Base-by-base conservation (phyloP, 2,329 filamentous ascomycete genomes). In the Elsinoe perseae region DNA sequence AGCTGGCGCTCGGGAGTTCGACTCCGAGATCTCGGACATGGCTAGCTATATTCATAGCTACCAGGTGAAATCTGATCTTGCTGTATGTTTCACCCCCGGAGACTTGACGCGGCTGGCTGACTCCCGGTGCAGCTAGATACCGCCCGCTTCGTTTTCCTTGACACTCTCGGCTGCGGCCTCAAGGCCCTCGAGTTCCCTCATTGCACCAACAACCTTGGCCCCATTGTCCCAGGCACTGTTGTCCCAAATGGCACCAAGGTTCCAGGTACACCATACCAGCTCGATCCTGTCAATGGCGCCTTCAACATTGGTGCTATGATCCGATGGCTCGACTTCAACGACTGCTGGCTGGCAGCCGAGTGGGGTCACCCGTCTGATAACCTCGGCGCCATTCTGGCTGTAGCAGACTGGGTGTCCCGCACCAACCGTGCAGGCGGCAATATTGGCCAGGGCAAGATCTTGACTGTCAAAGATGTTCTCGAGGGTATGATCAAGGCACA, bases 221-320 rank as follows among this genome's bases (percentile, higher is more conserved):
- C 93, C 54, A 80, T 92, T 63, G 92, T 98, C 52, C 84, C 88
- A 59, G 93, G 92, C 65, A 96, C 93, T 54, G 75, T 85, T 44
- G 92, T 97, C 56, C 92, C 93, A 69, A 91, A 95, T 69, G 93
- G 93, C 63, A 86, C 89, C 66, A 89, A 85, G 70, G 89, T 98
- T 43, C 89, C 88, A 38, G 93, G 93, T 62, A 97, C 93, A 28
- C 83, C 87, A 64, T 97, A 92, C 77, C 86, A 95, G 75, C 84
- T 98, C 64, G 93, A 97, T 72, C 93, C 93, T 36, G 84, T 97
- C 70, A 92, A 92, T 67, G 93, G 86, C 61, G 93, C 93, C 62
- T 97, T 98, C 83, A 97, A 97, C 80, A 97, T 98, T 66, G 93
- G 93, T 66, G 87, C 93, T 67, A 95, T 95, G 86, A 95, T 98